phyloP scores from a whole-genome alignment of 2,329 filamentous ascomycete species.

The Fusarium verrucosum region DNA sequence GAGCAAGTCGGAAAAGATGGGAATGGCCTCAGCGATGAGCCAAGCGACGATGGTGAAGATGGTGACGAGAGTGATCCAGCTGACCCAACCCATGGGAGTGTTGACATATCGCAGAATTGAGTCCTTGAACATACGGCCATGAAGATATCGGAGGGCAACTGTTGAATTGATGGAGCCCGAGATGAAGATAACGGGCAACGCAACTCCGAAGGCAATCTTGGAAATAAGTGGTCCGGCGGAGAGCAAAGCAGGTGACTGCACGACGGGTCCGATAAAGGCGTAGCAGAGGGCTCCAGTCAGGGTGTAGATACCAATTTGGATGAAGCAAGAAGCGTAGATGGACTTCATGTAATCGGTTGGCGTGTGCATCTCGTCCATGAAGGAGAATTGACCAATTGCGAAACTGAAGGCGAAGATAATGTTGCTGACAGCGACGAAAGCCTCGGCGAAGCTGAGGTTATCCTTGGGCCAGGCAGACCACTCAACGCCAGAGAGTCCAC shows the following conservation, averaged over 20 bases:
- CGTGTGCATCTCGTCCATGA: constrained; percentile 41
- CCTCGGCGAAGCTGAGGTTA: constrained; percentile 59
- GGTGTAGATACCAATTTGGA: constrained; percentile 72
- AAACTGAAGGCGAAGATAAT: constrained; percentile 52
- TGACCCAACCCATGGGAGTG: constrained; percentile 32
- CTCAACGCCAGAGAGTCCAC: constrained; percentile 46
- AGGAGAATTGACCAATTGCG: constrained; percentile 36
- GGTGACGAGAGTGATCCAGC: constrained; percentile 26
- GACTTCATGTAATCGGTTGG: constrained; percentile 55
- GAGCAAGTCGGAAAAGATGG: constrained; percentile 34
- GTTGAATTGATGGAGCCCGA: constrained; percentile 36
- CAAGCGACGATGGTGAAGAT: constrained; percentile 34
- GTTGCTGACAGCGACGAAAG: constrained; percentile 70
- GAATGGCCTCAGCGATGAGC: constrained; percentile 35
- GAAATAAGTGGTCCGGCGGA: constrained; percentile 68
- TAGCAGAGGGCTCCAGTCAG: constrained; percentile 74
- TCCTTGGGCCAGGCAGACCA: constrained; percentile 59
- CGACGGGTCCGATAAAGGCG: constrained; percentile 70
- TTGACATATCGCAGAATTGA: constrained; percentile 33
- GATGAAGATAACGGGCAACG: constrained; percentile 61
- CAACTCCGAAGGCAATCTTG: constrained; percentile 75
- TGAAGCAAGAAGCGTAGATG: constrained; percentile 68
- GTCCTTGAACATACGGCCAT: constrained; percentile 36
- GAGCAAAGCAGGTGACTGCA: constrained; percentile 73
- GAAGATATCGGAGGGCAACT: constrained; percentile 32